Percentiles rank a stretch among this genome's conserved stretches.
phyloP scores from a whole-genome alignment of 1,284 basidiomycete genomes.

The Trametes versicolor region DNA sequence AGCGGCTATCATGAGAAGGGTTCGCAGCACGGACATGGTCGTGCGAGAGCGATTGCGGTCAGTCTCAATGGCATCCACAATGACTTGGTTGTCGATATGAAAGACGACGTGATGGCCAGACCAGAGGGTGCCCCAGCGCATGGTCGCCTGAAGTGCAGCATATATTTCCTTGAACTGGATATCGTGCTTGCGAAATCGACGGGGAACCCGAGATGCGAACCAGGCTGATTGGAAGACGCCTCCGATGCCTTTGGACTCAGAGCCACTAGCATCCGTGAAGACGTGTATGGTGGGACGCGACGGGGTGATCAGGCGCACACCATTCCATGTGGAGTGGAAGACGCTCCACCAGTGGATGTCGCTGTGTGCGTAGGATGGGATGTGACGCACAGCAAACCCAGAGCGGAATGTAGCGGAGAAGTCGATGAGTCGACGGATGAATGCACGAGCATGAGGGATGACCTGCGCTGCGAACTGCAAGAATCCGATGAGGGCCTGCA shows the following conservation, averaged over 20 bases:
- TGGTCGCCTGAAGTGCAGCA: slow-evolving; percentile 1
- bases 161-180: slow-evolving; percentile 22
- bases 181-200: slow-evolving; percentile 11
- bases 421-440: slow-evolving; percentile 16
- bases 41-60: slow-evolving; percentile 17
- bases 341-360: slow-evolving; percentile 20
- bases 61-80: slow-evolving; percentile 15
- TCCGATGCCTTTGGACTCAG: slow-evolving; percentile 11
- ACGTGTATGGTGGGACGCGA: slow-evolving; percentile 10
- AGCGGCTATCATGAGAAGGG: slow-evolving; percentile 19
- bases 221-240: not conserved
- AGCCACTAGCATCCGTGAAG: slow-evolving; percentile 15
- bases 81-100: slow-evolving; percentile 21
- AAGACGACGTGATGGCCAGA: slow-evolving; percentile 16
- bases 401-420: slow-evolving; percentile 12
- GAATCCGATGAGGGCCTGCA: slow-evolving; percentile 22
- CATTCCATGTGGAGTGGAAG: slow-evolving; percentile 15
- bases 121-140: slow-evolving; percentile 18
- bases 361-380: slow-evolving; percentile 13
- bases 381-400: slow-evolving; percentile 2
- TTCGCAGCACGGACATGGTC: slow-evolving; percentile 16
- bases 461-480: slow-evolving; percentile 20
- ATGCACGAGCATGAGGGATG: slow-evolving; percentile 11
- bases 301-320: slow-evolving; percentile 6
- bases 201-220: slow-evolving; percentile 12